These are phyloP conservation scores for Persicaria maculosa DNA, from an alignment of 148 eudicot genomes.

Conservation along the genomic window DNA sequence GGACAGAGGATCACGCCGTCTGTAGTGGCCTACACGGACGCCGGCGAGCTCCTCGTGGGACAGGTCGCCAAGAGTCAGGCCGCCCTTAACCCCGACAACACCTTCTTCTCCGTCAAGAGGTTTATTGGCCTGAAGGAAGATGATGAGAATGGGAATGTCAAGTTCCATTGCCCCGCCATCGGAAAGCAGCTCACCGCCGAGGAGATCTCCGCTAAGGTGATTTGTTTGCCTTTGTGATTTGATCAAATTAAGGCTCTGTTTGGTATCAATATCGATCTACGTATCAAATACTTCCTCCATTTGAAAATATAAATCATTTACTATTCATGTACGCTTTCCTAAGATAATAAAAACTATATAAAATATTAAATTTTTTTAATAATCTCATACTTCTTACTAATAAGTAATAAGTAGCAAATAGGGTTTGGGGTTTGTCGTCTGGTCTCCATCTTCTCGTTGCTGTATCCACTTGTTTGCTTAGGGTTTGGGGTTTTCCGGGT, in stretches of 20 bases:
- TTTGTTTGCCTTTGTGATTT: not conserved
- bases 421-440: too few species aligned
- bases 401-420: too few species aligned
- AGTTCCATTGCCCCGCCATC: not conserved
- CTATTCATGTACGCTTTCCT: too few species aligned
- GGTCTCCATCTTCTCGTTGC: too few species aligned
- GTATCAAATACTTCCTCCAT: too few species aligned
- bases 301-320: too few species aligned
- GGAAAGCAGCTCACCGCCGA: constrained; percentile 38
- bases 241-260: not conserved
- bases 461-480: too few species aligned
- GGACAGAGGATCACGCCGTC: constrained; percentile 75
- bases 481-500: too few species aligned
- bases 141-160: constrained; percentile 54
- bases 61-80: constrained; percentile 55
- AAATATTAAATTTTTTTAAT: too few species aligned
- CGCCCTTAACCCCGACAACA: constrained; percentile 39
- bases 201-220: constrained; percentile 72
- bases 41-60: constrained; percentile 41
- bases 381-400: too few species aligned
- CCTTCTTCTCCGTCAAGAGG: constrained; percentile 35
- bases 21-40: constrained; percentile 45
- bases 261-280: too few species aligned
- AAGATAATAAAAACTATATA: too few species aligned
- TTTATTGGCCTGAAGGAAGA: constrained; percentile 26